Evolutionary conservation across 1,139 yeast genomes (phyloP).

Genomic region (Candida glucosophila): DNA sequence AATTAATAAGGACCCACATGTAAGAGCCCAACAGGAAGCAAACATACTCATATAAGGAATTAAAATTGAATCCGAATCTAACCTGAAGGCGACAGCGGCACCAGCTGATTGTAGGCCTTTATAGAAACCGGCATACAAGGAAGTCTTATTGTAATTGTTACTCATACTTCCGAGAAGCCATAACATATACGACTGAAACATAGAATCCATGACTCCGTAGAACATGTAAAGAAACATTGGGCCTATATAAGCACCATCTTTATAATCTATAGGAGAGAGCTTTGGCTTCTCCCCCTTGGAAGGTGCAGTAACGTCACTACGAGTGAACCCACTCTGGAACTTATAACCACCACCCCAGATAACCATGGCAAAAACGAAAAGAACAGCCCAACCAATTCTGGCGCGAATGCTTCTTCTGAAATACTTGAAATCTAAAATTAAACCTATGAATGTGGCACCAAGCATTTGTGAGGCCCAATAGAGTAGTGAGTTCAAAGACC

Average conservation of each 20-base stretch:
- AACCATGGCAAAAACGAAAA: slow-evolving; percentile 35
- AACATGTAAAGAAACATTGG: slow-evolving; percentile 55
- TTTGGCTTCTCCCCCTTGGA: slow-evolving; percentile 4
- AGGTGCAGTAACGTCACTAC: slow-evolving; percentile 17
- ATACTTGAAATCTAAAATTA: slow-evolving; percentile 34
- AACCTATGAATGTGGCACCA: slow-evolving; percentile 45
- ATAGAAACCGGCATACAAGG: slow-evolving; percentile 54
- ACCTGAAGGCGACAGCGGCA: slow-evolving; percentile 54
- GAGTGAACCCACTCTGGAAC: slow-evolving; percentile 38
- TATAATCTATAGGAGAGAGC: slow-evolving; percentile 33
- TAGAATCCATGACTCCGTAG: slow-evolving; percentile 51
- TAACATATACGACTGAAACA: slow-evolving; percentile 48
- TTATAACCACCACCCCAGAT: slow-evolving; percentile 59
- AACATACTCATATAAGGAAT: slow-evolving; percentile 37
- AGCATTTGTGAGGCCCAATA: slow-evolving; percentile 57
- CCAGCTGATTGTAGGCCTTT: slow-evolving; percentile 59
- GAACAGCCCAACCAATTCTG: slow-evolving; percentile 33
- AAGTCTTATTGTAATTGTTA: slow-evolving; percentile 47
- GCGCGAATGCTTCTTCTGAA: slow-evolving; percentile 39
- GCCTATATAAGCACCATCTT: slow-evolving; percentile 39
- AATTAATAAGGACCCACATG: slow-evolving; percentile 38
- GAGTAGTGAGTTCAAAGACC: slow-evolving; percentile 50
- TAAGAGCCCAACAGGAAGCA: slow-evolving; percentile 50
- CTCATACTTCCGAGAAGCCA: slow-evolving; percentile 54
- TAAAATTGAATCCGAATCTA: slow-evolving; percentile 44